Evolutionary conservation across 2,329 filamentous ascomycete genomes (phyloP), one percentile per base, ranked within the genome.

Genomic region (Ophiostoma sp.): DNA sequence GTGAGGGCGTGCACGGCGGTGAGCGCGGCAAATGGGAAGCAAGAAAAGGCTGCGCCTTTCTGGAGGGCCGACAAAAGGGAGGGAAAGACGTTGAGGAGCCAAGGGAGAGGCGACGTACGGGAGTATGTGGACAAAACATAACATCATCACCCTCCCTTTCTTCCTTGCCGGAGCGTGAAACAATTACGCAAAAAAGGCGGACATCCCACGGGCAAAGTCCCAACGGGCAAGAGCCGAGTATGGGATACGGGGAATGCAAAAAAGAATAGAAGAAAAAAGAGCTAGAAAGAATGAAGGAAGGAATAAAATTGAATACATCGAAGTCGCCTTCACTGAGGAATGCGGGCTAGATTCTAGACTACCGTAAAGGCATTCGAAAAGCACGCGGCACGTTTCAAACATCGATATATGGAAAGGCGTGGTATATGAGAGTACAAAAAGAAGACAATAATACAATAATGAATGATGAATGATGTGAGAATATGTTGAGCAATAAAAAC

Each of bases 111-210:
- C n/a, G n/a, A n/a, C n/a, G 36, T 39, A 39, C 36, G 36, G 36
- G 11, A 11, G 7, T 39, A 39, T 3, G 36, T 42, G 39, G 39
- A 9, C 39, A 42, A 42, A 42, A 42, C 39, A 42, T 42, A 48
- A 48, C 42, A 48, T 48, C 15, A 48, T 3, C 15, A 15, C 28
- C 2, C 42, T 68, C 42, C 42, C 42, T 68, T 33, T 50, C 39
- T 68, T 68, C 64, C 64, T 50, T 48, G 64, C 64, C 25, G 42
- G 25, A 50, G n/a, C 42, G 64, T 68, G 48, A 69, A 19, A 69
- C 66, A 69, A 69, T n/a, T 31, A 22, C 28, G 11, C 31, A 69
- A 25, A 22, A 55, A 69, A 50, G 17, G 28, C 25, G n/a, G 57
- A 8, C 57, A 36, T 61, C 57, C 57, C 25, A 19, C 59, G 59